These are phyloP conservation scores for Ophiostoma fasciatum DNA, from an alignment of 2,329 filamentous ascomycete genomes.

Conservation along the genomic window DNA sequence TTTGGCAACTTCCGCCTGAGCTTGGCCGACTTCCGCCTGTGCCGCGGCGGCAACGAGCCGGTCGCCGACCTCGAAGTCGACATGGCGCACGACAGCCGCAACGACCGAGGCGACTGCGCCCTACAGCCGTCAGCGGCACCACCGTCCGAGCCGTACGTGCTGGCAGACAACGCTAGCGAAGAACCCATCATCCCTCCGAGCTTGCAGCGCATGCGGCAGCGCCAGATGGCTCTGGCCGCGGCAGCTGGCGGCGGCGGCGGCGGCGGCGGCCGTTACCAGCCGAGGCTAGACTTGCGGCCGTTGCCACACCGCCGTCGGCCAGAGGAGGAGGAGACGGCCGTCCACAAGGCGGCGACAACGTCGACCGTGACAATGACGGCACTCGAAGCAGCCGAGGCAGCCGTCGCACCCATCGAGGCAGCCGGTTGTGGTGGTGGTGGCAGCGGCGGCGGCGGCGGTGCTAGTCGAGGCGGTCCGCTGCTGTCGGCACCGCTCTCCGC, in stretches of 20 bases:
- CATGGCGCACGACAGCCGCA: slow-evolving; percentile 1
- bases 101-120: slow-evolving; percentile 1
- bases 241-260: neutral
- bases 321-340: neutral
- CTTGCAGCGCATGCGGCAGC: neutral
- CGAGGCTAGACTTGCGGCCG: neutral
- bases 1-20: neutral
- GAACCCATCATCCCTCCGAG: neutral
- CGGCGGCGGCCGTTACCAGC: too few relatives aligned
- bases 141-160: too few relatives aligned
- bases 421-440: too few relatives aligned
- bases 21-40: slow-evolving; percentile 3
- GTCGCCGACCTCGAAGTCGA: slow-evolving; percentile 3
- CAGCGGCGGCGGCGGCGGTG: too few relatives aligned
- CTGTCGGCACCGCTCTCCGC: too few relatives aligned
- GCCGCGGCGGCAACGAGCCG: slow-evolving; percentile 1
- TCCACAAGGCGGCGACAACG: neutral
- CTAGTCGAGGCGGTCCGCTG: too few relatives aligned
- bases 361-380: neutral
- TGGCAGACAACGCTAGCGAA: too few relatives aligned
- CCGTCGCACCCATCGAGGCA: too few relatives aligned
- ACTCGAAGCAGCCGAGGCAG: neutral
- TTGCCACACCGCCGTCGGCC: neutral
- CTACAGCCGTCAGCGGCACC: neutral
- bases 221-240: neutral